Evolutionary conservation across 345 rosid species (phyloP).

Genomic region (Acer campestre): DNA sequence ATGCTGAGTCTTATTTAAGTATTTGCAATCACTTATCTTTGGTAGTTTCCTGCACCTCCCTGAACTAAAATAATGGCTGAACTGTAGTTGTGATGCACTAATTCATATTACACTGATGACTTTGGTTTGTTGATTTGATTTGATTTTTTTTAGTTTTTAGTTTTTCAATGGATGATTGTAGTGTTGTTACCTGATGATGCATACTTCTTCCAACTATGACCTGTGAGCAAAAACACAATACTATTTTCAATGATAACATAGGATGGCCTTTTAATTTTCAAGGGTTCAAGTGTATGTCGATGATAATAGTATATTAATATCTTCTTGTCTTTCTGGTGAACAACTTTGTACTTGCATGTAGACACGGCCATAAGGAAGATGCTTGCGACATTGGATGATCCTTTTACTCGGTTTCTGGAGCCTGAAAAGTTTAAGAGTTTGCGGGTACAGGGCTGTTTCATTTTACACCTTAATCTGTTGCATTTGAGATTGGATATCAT

Average conservation of each 20-base stretch:
- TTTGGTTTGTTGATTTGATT: not conserved
- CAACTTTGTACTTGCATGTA: slow-evolving; percentile 35
- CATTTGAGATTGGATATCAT: slow-evolving; percentile 13
- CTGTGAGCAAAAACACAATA: not conserved
- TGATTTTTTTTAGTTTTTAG: too few species aligned
- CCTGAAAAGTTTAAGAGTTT: slow-evolving; percentile 90
- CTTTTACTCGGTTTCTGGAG: slow-evolving; percentile 91
- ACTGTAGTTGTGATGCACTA: not conserved
- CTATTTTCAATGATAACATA: not conserved
- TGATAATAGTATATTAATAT: not conserved
- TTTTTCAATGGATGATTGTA: slow-evolving; percentile 4
- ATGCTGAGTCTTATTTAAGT: slow-evolving; percentile 1
- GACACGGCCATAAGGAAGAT: slow-evolving; percentile 87
- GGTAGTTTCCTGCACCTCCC: slow-evolving; percentile 4
- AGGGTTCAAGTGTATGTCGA: not conserved
- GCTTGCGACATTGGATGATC: slow-evolving; percentile 90
- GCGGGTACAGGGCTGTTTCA: slow-evolving; percentile 59
- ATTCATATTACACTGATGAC: slow-evolving; percentile 1
- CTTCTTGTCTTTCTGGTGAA: not conserved
- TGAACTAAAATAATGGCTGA: not conserved
- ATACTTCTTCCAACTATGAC: not conserved
- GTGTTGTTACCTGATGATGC: not conserved
- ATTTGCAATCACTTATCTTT: not conserved
- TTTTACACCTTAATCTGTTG: slow-evolving; percentile 13
- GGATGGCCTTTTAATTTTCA: not conserved